Evolutionary conservation across 1,139 yeast genomes (phyloP), one percentile per base, ranked within the genome.

Genomic region (Eremothecium coryli): DNA sequence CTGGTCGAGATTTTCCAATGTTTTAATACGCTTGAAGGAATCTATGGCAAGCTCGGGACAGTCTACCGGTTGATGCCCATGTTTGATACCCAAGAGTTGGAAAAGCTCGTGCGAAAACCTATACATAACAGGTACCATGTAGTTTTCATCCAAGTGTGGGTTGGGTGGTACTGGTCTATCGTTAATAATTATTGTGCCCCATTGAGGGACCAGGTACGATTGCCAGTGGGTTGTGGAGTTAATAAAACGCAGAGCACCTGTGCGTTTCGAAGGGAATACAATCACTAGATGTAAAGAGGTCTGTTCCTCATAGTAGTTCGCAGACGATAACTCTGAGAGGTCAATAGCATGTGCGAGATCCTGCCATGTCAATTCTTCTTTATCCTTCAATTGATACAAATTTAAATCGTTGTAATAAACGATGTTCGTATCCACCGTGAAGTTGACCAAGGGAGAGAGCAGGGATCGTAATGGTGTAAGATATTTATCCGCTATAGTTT

Each of bases 201-300:
- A 88, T 60, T 84, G 95, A 5, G 96, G 94, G 21, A 88, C 72
- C 35, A 82, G 58, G 52, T 82, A 88, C 28, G 90, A 75, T 49
- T 80, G 73, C 35, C 84, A 69, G 29, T 39, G 41, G 0, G 81
- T 70, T 20, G 39, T 35, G 11, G 35, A 31, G 42, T 44, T 45
- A 14, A 49, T 41, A 32, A 52, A 51, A 4, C 37, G 23, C 16
- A 50, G 37, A 3, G 49, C 49, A 12, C 43, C 38, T 16, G 45
- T 43, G 20, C 39, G 38, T n/a, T 39, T 36, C 28, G 51, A 44
- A 5, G 60, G 59, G 32, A 54, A 54, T 1, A 54, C 52, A 26
- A 56, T 45, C 5, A 53, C 59, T 29, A 56, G 35, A 29, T 52
- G 52, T 13, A 59, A 33, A 1, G 48, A 46, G 14, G 40, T 40